These are phyloP conservation scores for Cercospora nicotianae DNA, from an alignment of 2,329 filamentous ascomycete species.

Conservation along the genomic window DNA sequence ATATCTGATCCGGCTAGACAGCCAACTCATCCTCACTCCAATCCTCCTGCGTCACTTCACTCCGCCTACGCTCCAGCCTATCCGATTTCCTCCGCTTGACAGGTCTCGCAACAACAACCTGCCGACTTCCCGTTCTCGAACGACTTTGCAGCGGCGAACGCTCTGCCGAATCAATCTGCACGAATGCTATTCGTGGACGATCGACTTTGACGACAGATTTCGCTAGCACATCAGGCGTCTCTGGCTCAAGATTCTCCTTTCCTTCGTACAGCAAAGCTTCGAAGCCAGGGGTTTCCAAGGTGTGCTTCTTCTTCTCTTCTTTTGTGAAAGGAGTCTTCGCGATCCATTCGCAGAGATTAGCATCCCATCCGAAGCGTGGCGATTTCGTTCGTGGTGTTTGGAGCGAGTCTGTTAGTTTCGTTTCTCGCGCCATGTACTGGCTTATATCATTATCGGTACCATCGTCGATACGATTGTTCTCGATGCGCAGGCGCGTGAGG, in stretches of 20 bases:
- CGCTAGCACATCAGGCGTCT: neutral
- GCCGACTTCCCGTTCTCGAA: neutral
- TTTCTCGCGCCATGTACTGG: too few relatives aligned
- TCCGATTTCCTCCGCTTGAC: conserved; percentile 2
- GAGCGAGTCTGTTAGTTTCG: neutral
- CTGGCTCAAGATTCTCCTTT: neutral
- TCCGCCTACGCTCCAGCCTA: neutral
- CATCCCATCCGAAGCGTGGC: conserved; percentile 44
- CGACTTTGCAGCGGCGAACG: neutral
- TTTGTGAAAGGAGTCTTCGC: conserved; percentile 40
- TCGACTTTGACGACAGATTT: neutral
- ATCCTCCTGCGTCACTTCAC: neutral
- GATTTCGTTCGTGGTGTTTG: neutral
- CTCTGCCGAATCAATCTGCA: neutral
- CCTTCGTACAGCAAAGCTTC: neutral
- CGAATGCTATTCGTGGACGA: neutral
- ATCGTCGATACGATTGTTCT: neutral
- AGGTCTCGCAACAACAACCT: neutral
- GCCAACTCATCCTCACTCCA: conserved; percentile 12
- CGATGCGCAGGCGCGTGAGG: neutral
- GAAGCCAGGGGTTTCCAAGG: neutral
- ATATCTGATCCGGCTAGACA: neutral
- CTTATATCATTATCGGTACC: too few relatives aligned
- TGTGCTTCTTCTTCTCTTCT: neutral
- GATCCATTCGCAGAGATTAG: conserved; percentile 51